Percentiles rank a stretch among this genome's conserved stretches.
phyloP scores from a whole-genome alignment of 176 grass and related monocot species.

The Juncus effusus region DNA sequence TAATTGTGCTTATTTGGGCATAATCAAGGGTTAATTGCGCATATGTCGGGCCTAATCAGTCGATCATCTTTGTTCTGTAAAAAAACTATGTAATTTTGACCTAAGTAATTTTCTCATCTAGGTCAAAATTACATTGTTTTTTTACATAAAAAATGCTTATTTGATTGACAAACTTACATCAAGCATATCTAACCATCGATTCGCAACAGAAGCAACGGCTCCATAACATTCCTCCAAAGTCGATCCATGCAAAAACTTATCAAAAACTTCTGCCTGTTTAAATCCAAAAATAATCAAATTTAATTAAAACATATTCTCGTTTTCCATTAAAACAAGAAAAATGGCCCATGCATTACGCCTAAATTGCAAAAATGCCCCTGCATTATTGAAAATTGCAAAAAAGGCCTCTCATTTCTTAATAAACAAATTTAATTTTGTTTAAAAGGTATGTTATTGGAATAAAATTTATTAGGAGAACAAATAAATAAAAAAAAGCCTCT shows the following conservation, averaged over 20 bases:
- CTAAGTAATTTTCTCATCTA: no score
- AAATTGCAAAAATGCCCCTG: no score
- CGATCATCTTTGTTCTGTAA: no score
- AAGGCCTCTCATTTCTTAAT: neutral
- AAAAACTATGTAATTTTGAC: no score
- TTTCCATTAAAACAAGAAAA: no score
- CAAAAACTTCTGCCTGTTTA: conserved; percentile 93
- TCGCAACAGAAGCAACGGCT: conserved; percentile 94
- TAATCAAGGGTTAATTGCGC: no score
- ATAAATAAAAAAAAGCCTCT: neutral
- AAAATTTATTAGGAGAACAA: neutral
- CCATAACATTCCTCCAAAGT: conserved; percentile 96
- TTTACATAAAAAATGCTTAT: no score
- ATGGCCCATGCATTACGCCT: no score
- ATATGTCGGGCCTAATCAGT: no score
- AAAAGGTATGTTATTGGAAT: neutral
- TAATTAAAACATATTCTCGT: neutral
- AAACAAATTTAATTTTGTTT: neutral
- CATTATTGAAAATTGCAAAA: no score
- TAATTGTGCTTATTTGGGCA: no score
- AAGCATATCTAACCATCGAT: conserved; percentile 86
- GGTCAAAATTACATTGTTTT: no score
- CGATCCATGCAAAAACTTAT: conserved; percentile 94
- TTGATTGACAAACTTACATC: conserved; percentile 49
- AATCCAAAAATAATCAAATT: conserved; percentile 26